Conservation (phyloP, 2,329 filamentous ascomycete genomes). For the Epichloe amarillans region DNA sequence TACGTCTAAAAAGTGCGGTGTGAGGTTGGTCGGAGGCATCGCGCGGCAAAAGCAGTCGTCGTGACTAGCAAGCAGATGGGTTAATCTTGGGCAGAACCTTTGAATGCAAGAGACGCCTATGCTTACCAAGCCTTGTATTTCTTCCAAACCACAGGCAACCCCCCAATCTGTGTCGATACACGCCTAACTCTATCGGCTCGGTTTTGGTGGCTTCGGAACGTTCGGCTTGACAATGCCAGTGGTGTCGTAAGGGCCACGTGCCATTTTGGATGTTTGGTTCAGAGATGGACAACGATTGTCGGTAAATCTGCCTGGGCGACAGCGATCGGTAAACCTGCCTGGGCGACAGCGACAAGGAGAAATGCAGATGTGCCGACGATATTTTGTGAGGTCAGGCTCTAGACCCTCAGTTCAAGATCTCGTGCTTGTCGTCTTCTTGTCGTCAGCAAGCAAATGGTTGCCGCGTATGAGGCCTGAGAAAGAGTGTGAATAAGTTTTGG, state of each 20-base stretch:
- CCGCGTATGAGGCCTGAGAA: too few species aligned
- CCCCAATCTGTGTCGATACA: neutral
- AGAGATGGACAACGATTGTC: neutral
- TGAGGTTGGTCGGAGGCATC: conserved; percentile 1
- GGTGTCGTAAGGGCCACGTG: conserved; percentile 25
- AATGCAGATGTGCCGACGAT: neutral
- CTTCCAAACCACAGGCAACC: neutral
- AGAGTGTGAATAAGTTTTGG: neutral
- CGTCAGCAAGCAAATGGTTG: neutral
- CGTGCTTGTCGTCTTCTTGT: neutral
- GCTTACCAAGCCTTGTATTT: neutral
- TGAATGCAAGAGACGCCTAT: neutral
- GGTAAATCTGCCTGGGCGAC: neutral
- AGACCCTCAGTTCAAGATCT: neutral
- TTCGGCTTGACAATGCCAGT: conserved; percentile 24
- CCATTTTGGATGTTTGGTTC: conserved; percentile 12
- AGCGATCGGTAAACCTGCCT: neutral
- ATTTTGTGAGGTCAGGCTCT: neutral
- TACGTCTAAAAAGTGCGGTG: neutral
- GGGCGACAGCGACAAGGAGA: neutral
- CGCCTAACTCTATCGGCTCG: conserved; percentile 5
- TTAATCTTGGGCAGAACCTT: neutral
- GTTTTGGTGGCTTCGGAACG: conserved; percentile 22
- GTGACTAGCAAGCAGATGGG: neutral
- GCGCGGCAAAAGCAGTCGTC: conserved; percentile 5